phyloP scores from a whole-genome alignment of 306 rosid species.

The Crataegus laevigata region DNA sequence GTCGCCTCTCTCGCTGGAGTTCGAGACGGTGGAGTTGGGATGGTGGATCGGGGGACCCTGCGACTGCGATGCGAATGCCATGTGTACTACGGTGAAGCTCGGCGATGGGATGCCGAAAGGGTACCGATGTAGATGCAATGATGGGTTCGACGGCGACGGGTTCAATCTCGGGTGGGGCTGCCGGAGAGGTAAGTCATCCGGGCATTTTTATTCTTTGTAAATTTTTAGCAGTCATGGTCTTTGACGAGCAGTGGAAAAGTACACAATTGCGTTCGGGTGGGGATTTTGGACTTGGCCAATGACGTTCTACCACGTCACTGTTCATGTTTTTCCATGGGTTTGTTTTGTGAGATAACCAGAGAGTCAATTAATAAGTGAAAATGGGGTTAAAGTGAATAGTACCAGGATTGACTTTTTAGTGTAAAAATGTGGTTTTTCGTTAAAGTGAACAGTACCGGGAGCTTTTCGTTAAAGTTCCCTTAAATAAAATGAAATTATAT shows the following conservation, averaged over 20 bases:
- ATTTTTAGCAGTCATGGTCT: background rate
- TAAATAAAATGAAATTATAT: background rate
- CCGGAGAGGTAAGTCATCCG: slow-evolving; percentile 60
- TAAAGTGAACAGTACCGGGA: too few relatives aligned
- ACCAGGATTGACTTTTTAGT: too few relatives aligned
- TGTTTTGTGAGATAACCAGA: background rate
- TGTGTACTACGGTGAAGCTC: background rate
- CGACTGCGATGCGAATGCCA: slow-evolving; percentile 29
- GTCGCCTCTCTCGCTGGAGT: slow-evolving; percentile 27
- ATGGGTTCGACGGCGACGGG: slow-evolving; percentile 66
- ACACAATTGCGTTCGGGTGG: background rate
- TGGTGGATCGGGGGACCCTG: slow-evolving; percentile 61
- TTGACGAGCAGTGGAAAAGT: background rate
- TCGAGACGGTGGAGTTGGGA: slow-evolving; percentile 50
- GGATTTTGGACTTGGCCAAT: background rate
- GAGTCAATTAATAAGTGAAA: background rate
- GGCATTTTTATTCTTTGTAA: background rate
- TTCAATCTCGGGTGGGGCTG: slow-evolving; percentile 46
- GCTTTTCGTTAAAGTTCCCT: too few relatives aligned
- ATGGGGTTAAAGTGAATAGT: too few relatives aligned
- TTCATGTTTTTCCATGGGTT: background rate
- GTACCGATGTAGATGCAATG: slow-evolving; percentile 45
- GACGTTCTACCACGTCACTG: background rate
- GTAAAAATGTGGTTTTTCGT: too few relatives aligned
- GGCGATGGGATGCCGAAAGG: background rate